Base-by-base conservation (phyloP, 1,284 basidiomycete species). In the Volvariella surrecta region DNA sequence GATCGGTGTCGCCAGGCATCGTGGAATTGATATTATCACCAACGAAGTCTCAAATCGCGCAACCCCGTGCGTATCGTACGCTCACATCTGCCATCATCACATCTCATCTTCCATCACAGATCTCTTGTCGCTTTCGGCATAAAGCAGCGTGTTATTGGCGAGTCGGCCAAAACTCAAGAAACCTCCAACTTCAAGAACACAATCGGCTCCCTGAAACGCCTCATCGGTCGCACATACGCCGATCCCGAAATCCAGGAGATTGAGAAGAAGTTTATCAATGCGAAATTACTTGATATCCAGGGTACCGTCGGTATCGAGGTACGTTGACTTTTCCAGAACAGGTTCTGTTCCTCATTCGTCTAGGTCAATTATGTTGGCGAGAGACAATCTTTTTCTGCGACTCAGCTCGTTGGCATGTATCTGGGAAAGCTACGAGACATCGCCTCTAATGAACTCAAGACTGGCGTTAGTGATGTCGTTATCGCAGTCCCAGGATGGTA, bases 131-230 rank as follows among this genome's bases (percentile, higher is more conserved):
- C 88, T 4, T 97, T 95, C 66, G 92, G 91, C 20, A 76, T 79
- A 34, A 89, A 87, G 62, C 86, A 92, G 58, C 83, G 93, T 50
- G 65, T 82, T 41, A 86, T 96, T 58, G 93, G 93, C 52, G 93
- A 97, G 66, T 53, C 90, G 17, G 93, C 92, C 56, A 96, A 96
- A 71, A 96, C 89, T 1, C 89, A 93, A 53, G 93, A 97, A 68
- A 95, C 86, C n/a, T 93, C 90, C 53, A 96, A 96, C 70, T 96
- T 93, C 74, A 88, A 82, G 65, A 97, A 96, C 70, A 96, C 93
- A 32, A 74, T 94, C 58, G 93, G 93, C 39, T 84, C 80, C 1
- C 70, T 97, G 57, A 96, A 95, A 66, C 79, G 92, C 37, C 74
- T 96, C 43, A 72, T 93, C 54, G 92, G 92, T 9, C 76, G 91